A percentile compares a stretch with the other conserved stretches of the same genome.
Evolutionary conservation across 2,329 filamentous ascomycete species (phyloP).

Genomic region (Cercospora sesami): DNA sequence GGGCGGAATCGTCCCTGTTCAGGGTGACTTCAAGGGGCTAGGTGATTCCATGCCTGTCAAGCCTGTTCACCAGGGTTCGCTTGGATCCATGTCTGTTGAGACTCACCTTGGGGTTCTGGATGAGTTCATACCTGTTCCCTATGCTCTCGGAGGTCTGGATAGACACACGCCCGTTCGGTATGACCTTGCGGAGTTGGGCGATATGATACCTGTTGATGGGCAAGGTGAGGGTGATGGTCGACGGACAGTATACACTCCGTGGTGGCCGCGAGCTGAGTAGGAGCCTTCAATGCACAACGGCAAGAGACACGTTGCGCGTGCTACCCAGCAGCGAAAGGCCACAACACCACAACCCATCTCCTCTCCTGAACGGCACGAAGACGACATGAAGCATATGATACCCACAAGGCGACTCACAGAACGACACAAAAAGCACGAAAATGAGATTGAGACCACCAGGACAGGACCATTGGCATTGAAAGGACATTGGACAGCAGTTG

Average conservation of each 20-base stretch:
- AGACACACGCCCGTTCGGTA: not conserved
- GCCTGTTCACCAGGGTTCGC: not conserved
- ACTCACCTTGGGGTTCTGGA: not conserved
- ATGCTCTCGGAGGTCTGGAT: not conserved
- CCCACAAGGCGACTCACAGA: not conserved
- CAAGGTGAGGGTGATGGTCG: not conserved
- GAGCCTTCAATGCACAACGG: not conserved
- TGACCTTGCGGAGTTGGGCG: not conserved
- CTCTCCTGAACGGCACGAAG: not conserved
- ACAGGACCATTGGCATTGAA: not conserved
- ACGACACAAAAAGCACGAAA: not conserved
- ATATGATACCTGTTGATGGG: not conserved
- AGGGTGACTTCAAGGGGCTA: not conserved
- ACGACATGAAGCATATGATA: not conserved
- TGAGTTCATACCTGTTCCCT: not conserved
- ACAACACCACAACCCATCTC: not conserved
- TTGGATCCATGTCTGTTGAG: not conserved
- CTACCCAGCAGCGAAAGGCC: not conserved
- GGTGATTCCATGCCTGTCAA: not conserved
- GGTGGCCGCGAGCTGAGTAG: not conserved
- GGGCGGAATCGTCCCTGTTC: not conserved
- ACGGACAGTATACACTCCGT: not conserved
- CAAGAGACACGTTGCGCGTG: not conserved
- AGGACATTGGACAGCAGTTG: not conserved
- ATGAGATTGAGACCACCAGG: not conserved